Base-by-base conservation (phyloP, 306 rosid species). In the Abrus pulchellus region DNA sequence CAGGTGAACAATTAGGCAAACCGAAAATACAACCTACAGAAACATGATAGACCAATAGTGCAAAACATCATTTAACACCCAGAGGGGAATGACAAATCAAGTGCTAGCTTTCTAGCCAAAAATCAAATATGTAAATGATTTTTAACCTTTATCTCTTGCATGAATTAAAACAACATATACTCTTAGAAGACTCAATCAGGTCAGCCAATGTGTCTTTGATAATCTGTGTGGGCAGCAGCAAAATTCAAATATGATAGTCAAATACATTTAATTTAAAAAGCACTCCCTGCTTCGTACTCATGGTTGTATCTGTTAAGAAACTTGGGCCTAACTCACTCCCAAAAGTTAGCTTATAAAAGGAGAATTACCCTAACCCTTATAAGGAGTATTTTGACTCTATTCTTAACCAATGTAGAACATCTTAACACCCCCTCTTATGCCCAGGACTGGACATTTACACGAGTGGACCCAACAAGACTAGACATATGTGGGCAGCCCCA, bases 1-100 rank as follows among this genome's bases (percentile, higher is more conserved):
- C 85, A 81, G 68, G 71, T 20, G 67, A 84, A 48, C 56, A 50
- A 54, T 81, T 81, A 86, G 77, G 72, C 50, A 74, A 79, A 9
- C 43, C 2, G 43, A 67, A 84, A 69, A 28, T 36, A 66, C 28
- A 55, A 45, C 43, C 9, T n/a, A 38, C 72, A 54, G 61, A 60
- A 64, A 68, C 72, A 48, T 2, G 56, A 65, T 68, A 12, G 33
- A 74, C 71, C 43, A 59, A 34, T 74, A 28, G 59, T 68, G 32
- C 45, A 72, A 69, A 29, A 53, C 36, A 53, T 40, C 1, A 61
- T 47, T 66, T 55, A 52, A 68, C 52, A 71, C 34, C 7, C 8
- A 52, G 32, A 68, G 13, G 44, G 20, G 43, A 74, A 68, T 8
- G 53, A 64, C 72, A 38, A 71, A 53, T 54, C 64, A 72, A 3